These are phyloP conservation scores for Eucalyptus camaldulensis DNA, from an alignment of 345 rosid species.

Conservation along the genomic window DNA sequence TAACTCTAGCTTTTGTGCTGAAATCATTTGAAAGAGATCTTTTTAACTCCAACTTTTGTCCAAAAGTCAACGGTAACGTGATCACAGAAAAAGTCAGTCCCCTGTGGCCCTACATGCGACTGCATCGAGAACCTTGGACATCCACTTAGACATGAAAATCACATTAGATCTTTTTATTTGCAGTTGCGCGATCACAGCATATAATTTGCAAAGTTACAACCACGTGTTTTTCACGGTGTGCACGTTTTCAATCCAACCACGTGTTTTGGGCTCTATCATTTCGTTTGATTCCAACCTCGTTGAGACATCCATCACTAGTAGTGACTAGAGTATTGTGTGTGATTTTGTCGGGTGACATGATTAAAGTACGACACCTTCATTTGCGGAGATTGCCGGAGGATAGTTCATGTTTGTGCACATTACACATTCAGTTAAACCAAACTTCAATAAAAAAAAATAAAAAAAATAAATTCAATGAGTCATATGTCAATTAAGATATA, in stretches of 20 bases:
- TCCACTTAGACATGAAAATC: neutral
- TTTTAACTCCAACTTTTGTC: neutral
- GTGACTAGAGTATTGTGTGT: neutral
- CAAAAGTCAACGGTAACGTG: neutral
- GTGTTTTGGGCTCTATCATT: neutral
- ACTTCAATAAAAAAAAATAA: neutral
- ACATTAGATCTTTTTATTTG: neutral
- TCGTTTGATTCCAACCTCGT: neutral
- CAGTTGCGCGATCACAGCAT: neutral
- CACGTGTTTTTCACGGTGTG: neutral
- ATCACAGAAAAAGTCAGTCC: neutral
- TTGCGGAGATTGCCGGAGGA: neutral
- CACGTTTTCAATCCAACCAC: neutral
- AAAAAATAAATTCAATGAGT: too few relatives aligned
- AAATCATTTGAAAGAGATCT: accelerated
- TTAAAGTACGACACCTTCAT: neutral
- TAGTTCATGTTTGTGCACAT: neutral
- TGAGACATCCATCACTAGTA: neutral
- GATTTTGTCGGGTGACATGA: neutral
- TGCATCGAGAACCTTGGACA: neutral
- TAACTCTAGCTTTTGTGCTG: neutral
- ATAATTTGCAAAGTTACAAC: neutral
- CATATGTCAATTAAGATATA: too few relatives aligned
- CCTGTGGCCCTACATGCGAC: neutral
- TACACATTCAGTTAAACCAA: neutral